Percentiles rank a stretch among this genome's conserved stretches.
Conservation (phyloP, 495 filamentous ascomycete genomes). For the Podospora fimiseda region DNA sequence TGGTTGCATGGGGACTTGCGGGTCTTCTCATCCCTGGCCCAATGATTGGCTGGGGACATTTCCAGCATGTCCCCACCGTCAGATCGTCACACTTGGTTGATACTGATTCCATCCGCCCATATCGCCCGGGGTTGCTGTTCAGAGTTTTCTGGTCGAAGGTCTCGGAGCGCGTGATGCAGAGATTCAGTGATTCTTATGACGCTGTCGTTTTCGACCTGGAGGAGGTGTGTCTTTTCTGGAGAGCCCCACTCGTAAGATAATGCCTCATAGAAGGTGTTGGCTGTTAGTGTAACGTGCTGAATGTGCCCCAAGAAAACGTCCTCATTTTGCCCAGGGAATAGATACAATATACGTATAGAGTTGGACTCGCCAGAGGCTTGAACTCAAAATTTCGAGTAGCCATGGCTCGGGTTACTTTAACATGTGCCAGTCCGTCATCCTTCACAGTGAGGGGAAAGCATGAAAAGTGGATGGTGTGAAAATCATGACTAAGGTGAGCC, state of each 20-base stretch:
- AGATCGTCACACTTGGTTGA: no score
- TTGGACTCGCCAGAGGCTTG: no score
- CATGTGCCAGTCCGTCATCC: no score
- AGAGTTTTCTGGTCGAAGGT: not conserved
- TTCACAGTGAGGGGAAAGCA: no score
- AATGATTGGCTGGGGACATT: no score
- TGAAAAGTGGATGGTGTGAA: no score
- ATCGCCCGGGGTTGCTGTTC: not conserved
- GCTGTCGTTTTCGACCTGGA: not conserved
- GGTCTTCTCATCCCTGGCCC: no score
- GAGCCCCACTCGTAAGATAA: conserved; percentile 9
- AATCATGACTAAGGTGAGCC: no score
- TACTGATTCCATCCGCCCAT: conserved; percentile 26
- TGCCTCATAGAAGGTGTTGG: not conserved
- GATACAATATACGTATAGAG: not conserved
- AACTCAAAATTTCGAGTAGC: no score
- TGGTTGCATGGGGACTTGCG: no score
- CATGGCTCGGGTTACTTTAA: no score
- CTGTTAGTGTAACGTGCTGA: not conserved
- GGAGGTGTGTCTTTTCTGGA: not conserved
- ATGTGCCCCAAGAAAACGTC: not conserved
- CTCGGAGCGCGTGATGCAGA: not conserved
- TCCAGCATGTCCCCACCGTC: no score
- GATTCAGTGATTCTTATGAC: conserved; percentile 1
- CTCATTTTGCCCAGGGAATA: not conserved